These are phyloP conservation scores for Claviceps pusilla DNA, from an alignment of 2,329 filamentous ascomycete genomes.

Conservation along the genomic window DNA sequence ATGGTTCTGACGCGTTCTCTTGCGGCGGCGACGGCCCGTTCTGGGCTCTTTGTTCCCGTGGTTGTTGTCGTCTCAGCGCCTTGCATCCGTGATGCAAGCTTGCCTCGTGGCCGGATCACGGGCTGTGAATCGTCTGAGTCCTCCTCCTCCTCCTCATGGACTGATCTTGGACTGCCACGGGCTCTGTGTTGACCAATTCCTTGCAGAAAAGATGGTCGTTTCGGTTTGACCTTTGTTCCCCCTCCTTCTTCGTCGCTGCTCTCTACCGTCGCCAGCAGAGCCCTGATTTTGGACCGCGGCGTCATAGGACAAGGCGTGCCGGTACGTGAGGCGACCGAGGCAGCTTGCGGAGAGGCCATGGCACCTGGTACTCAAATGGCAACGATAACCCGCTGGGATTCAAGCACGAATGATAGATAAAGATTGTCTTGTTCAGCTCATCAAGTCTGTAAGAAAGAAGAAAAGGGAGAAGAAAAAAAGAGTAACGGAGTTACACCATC, in stretches of 20 bases:
- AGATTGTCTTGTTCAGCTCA: neutral
- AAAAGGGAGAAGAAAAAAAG: neutral
- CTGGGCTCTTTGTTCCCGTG: slow-evolving; percentile 5
- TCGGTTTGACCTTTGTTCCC: slow-evolving; percentile 4
- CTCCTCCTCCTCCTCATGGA: slow-evolving; percentile 19
- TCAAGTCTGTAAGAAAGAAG: neutral
- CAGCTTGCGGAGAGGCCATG: slow-evolving; percentile 35
- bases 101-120: slow-evolving; percentile 39
- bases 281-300: slow-evolving; percentile 39
- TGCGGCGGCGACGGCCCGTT: slow-evolving; percentile 15
- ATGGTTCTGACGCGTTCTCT: slow-evolving; percentile 27
- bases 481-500: neutral
- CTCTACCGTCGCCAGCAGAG: slow-evolving; percentile 35
- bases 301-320: slow-evolving; percentile 30
- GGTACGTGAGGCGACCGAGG: slow-evolving; percentile 28
- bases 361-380: neutral
- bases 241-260: slow-evolving; percentile 33
- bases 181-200: neutral
- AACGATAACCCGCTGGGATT: neutral
- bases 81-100: slow-evolving; percentile 50
- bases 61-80: slow-evolving; percentile 11
- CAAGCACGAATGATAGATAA: neutral
- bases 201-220: slow-evolving; percentile 3
- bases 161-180: slow-evolving; percentile 1
- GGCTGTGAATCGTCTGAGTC: slow-evolving; percentile 25